Evolutionary conservation across 2,329 filamentous ascomycete species (phyloP), one percentile per base, ranked within the genome.

Genomic region (Atkinsonella hypoxylon): DNA sequence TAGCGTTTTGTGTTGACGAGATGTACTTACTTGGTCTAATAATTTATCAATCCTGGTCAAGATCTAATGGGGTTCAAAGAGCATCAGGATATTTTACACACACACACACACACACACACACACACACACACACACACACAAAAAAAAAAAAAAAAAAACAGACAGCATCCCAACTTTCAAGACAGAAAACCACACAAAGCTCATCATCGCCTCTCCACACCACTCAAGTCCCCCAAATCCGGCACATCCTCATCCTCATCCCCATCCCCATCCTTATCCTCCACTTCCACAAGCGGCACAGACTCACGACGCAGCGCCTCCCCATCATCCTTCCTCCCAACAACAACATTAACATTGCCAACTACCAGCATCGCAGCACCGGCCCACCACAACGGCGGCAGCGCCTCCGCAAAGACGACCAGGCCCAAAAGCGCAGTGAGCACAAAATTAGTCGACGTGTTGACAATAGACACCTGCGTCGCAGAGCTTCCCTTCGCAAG

Each of bases 371-470:
- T 67, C 4, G 77, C 71, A 0, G 87, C 87, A 12, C 87, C 87
- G 5, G 81, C 67, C 81, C 85, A 90, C 87, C 87, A 91, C 40
- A 89, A 68, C 10, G 78, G 80, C 0, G 86, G 85, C 30, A 91
- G 68, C 1, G 72, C 67, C 68, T 91, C 87, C 20, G 78, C 74
- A 65, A 91, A 91, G 57, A 91, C 80, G 52, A 78, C 64, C 47
- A 78, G 71, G 26, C 87, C 85, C 18, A 90, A 71, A 7, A 90
- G 56, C 8, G 87, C 87, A 0, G 87, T 90, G 54, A 89, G 67
- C 67, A 91, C 76, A 65, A 91, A 91, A 68, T 91, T 91, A 51
- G 84, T 76, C 13, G 84, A 87, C 2, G 87, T 90, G 66, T 91
- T 91, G 65, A 91, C 81, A 63, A 91, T 84, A 57, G 81, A 84